phyloP scores from a whole-genome alignment of 805 yeast species.

The Yamadazyma scolyti region DNA sequence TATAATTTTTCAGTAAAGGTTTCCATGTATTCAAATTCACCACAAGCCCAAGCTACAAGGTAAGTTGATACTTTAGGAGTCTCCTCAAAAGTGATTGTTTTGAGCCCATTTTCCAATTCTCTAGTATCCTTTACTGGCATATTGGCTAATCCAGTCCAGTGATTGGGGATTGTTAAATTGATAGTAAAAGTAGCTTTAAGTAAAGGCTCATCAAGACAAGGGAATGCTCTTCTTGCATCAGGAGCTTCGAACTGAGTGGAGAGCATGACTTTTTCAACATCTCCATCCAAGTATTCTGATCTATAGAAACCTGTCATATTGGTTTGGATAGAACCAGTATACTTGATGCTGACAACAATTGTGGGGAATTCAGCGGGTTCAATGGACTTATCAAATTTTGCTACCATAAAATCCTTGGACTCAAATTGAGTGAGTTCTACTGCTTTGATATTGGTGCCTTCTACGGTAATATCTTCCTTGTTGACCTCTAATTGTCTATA shows the following conservation, averaged over 20 bases:
- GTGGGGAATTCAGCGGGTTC: slow-evolving; percentile 18
- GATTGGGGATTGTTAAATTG: slow-evolving; percentile 25
- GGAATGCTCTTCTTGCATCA: slow-evolving; percentile 57
- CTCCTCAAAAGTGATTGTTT: slow-evolving; percentile 36
- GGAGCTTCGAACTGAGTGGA: slow-evolving; percentile 59
- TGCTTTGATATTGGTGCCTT: slow-evolving; percentile 6
- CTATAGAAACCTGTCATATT: slow-evolving; percentile 58
- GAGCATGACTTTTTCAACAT: slow-evolving; percentile 35
- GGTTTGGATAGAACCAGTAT: slow-evolving; percentile 43
- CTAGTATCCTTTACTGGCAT: slow-evolving; percentile 32
- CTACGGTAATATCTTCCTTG: slow-evolving; percentile 18
- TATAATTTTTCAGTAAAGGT: slow-evolving; percentile 37
- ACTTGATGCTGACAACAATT: slow-evolving; percentile 28
- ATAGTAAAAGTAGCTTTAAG: slow-evolving; percentile 55
- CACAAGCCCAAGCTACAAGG: slow-evolving; percentile 56
- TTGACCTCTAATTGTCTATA: slow-evolving; percentile 38
- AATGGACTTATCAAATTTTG: slow-evolving; percentile 45
- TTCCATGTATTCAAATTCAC: slow-evolving; percentile 54
- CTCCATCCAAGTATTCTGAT: slow-evolving; percentile 40
- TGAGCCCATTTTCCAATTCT: slow-evolving; percentile 9
- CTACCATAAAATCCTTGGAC: slow-evolving; percentile 60
- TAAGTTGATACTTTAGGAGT: slow-evolving; percentile 57
- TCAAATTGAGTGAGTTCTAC: slow-evolving; percentile 23
- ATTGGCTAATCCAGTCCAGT: slow-evolving; percentile 43
- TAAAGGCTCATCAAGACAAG: slow-evolving; percentile 56